These are phyloP conservation scores for Schizosaccharomyces pombe DNA, from an alignment of 805 yeast species.

Conservation along the genomic window DNA sequence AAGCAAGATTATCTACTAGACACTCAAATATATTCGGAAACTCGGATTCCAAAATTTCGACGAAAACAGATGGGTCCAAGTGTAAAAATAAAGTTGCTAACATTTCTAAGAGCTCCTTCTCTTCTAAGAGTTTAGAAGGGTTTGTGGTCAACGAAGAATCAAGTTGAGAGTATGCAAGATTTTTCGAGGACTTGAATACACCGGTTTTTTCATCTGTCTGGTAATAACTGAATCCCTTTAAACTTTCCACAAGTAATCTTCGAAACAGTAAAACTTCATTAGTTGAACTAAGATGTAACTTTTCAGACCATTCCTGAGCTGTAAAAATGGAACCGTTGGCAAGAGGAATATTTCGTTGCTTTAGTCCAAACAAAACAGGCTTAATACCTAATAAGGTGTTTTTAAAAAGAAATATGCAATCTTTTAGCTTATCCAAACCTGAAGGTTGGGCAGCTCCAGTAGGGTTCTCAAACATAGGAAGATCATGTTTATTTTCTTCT, in stretches of 20 bases:
- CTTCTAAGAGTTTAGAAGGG: slow-evolving; percentile 32
- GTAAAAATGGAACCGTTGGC: slow-evolving; percentile 28
- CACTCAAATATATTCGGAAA: slow-evolving; percentile 53
- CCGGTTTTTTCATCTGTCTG: slow-evolving; percentile 16
- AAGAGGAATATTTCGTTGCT: slow-evolving; percentile 65
- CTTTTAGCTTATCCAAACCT: slow-evolving; percentile 22
- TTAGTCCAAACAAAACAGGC: slow-evolving; percentile 70
- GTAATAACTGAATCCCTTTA: slow-evolving; percentile 57
- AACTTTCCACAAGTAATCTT: slow-evolving; percentile 60
- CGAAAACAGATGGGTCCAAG: slow-evolving; percentile 84
- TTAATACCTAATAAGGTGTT: slow-evolving; percentile 75
- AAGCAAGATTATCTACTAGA: slow-evolving; percentile 60
- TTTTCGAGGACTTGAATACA: slow-evolving; percentile 8
- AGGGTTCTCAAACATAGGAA: slow-evolving; percentile 18
- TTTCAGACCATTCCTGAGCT: slow-evolving; percentile 52
- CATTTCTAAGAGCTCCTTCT: slow-evolving; percentile 84
- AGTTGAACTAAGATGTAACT: slow-evolving; percentile 53
- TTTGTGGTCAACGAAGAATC: slow-evolving; percentile 13
- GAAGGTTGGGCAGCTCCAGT: background rate
- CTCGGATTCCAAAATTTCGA: slow-evolving; percentile 69
- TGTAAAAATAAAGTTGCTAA: slow-evolving; percentile 83
- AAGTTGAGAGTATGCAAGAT: slow-evolving; percentile 12
- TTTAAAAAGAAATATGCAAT: slow-evolving; percentile 67
- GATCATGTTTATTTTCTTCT: slow-evolving; percentile 7
- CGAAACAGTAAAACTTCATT: slow-evolving; percentile 67